These are phyloP conservation scores for Crinitomyces ghanaensis DNA, from an alignment of 805 yeast genomes.

Conservation along the genomic window DNA sequence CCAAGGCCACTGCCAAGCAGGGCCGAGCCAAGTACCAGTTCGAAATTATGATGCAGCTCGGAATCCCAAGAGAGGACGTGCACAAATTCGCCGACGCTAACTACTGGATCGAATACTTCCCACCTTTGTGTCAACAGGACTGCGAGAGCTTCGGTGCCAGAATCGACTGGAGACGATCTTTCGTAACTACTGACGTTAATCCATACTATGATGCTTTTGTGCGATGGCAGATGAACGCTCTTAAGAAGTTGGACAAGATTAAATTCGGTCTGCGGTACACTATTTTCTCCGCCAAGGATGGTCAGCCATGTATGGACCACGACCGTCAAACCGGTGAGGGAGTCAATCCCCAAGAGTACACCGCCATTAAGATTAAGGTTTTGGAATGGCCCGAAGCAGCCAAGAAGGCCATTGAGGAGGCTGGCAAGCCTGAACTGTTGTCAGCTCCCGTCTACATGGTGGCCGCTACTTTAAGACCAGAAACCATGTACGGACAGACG, in stretches of 20 bases:
- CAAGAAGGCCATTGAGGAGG: slow-evolving; percentile 31
- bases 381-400: slow-evolving; percentile 50
- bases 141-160: slow-evolving; percentile 79
- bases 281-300: slow-evolving; percentile 93
- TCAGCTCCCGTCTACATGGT: slow-evolving; percentile 71
- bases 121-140: slow-evolving; percentile 74
- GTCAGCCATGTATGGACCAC: slow-evolving; percentile 99
- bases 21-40: slow-evolving; percentile 92
- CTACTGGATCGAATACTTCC: slow-evolving; percentile 86
- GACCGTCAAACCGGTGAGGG: slow-evolving; percentile 97
- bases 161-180: slow-evolving; percentile 96
- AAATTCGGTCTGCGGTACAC: slow-evolving; percentile 98
- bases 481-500: slow-evolving; percentile 98
- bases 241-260: slow-evolving; percentile 78
- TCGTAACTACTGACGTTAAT: slow-evolving; percentile 89
- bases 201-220: slow-evolving; percentile 92
- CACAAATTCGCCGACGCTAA: slow-evolving; percentile 82
- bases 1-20: slow-evolving; percentile 87
- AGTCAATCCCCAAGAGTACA: slow-evolving; percentile 92
- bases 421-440: slow-evolving; percentile 40
- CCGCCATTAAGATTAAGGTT: slow-evolving; percentile 77
- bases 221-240: slow-evolving; percentile 90
- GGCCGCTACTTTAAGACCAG: slow-evolving; percentile 97
- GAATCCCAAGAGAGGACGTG: slow-evolving; percentile 74
- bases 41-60: slow-evolving; percentile 92